phyloP scores from a whole-genome alignment of 2,329 filamentous ascomycete genomes.

The Tolypocladium cylindrosporum region DNA sequence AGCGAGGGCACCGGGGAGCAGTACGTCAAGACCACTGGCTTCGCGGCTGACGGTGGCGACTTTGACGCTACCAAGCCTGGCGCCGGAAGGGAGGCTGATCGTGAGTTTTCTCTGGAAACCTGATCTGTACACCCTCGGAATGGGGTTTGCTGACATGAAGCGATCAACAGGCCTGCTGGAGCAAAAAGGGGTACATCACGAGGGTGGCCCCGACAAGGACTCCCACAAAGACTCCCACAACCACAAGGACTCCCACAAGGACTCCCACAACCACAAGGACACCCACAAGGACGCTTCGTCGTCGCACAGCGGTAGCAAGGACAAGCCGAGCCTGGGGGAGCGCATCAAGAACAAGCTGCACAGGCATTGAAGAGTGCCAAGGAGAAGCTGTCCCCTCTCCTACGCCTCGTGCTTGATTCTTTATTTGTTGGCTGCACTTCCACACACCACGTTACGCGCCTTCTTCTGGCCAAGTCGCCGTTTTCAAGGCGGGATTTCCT shows the following conservation, averaged over 20 bases:
- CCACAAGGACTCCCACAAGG: constrained; percentile 2
- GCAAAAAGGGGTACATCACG: constrained; percentile 15
- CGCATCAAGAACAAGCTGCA: constrained; percentile 65
- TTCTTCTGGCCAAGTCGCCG: neutral
- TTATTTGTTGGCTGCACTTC: neutral
- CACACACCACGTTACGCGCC: neutral
- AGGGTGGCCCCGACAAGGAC: neutral
- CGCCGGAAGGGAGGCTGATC: constrained; percentile 56
- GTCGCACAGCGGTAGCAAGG: constrained; percentile 9
- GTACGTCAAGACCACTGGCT: constrained; percentile 46
- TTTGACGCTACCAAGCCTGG: constrained; percentile 56
- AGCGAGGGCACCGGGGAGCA: constrained; percentile 42
- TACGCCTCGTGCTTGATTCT: neutral
- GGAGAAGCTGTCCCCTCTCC: neutral
- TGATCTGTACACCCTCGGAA: neutral
- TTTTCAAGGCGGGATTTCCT: neutral
- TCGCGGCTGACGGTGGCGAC: constrained; percentile 55
- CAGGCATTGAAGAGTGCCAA: constrained; percentile 22
- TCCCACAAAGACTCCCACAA: constrained; percentile 5
- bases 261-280: neutral
- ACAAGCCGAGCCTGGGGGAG: constrained; percentile 45
- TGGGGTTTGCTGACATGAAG: neutral
- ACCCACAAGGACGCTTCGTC: neutral
- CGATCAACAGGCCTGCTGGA: constrained; percentile 19
- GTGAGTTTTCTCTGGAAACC: constrained; percentile 29